Evolutionary conservation across 495 filamentous ascomycete genomes (phyloP).

Genomic region (Neurospora sp.): DNA sequence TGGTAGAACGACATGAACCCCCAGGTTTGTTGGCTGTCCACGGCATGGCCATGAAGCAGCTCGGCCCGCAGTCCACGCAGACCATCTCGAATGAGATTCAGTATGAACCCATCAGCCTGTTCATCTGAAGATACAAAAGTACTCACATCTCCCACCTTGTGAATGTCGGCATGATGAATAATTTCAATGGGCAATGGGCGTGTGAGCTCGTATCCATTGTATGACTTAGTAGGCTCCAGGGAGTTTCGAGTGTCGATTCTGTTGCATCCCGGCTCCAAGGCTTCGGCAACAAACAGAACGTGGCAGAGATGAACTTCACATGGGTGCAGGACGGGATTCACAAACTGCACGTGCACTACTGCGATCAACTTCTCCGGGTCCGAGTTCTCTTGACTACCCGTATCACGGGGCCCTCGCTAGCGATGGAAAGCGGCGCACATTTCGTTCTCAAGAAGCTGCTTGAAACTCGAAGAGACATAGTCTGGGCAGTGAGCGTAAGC

Average conservation of each 20-base stretch:
- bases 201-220: neutral
- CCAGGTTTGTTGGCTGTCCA: neutral
- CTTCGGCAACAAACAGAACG: neutral
- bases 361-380: neutral
- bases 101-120: neutral
- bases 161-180: neutral
- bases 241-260: neutral
- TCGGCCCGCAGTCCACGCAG: neutral
- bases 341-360: neutral
- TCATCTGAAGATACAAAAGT: neutral
- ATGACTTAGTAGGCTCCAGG: neutral
- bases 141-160: neutral
- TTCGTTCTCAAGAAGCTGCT: neutral
- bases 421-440: neutral
- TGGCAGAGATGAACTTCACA: neutral
- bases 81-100: neutral
- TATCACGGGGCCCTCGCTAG: neutral
- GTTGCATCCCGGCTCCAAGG: neutral
- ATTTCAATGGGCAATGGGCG: neutral
- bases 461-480: neutral
- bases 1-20: neutral
- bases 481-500: neutral
- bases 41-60: neutral
- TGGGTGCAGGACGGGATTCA: neutral
- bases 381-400: neutral